Conservation (phyloP, 352 stramenopile genomes). For the Phytophthora pisi region DNA sequence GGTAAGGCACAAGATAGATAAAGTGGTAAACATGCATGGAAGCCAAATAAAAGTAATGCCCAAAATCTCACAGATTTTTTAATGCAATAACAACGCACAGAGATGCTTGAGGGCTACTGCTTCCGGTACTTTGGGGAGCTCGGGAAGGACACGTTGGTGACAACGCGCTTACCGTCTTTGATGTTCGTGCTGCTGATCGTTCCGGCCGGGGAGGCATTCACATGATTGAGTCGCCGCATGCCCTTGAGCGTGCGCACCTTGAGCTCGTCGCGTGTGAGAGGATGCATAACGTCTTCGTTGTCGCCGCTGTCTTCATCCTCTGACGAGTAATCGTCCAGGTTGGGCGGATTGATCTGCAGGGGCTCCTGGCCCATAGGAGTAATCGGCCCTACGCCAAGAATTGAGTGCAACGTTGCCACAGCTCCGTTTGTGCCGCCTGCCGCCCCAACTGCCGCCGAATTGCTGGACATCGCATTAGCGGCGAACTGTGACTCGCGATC, state of each 20-base stretch:
- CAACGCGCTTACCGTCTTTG: conserved; percentile 26
- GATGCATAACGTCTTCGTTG: conserved; percentile 86
- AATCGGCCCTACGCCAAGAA: conserved; percentile 83
- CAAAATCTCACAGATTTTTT: not conserved
- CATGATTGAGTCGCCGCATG: conserved; percentile 68
- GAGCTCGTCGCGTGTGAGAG: conserved; percentile 92
- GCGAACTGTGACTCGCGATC: conserved; percentile 54
- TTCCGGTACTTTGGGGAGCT: conserved; percentile 30
- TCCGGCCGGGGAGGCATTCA: conserved; percentile 22
- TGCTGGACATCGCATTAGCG: conserved; percentile 24
- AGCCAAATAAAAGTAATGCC: not conserved
- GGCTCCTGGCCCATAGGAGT: conserved; percentile 91
- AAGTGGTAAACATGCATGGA: no score
- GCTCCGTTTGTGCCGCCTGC: conserved; percentile 28
- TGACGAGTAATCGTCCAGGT: conserved; percentile 95
- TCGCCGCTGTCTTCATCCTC: conserved; percentile 89
- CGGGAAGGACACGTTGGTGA: conserved; percentile 17
- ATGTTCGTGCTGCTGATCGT: conserved; percentile 17
- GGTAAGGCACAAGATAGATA: not conserved
- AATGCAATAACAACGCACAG: not conserved
- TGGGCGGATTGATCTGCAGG: conserved; percentile 94
- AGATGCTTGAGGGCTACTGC: not conserved
- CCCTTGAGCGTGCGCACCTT: conserved; percentile 91
- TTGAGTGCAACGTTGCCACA: conserved; percentile 54
- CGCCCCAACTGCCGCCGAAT: conserved; percentile 13